Evolutionary conservation across 176 grass and related monocot species (phyloP).

Genomic region (Sorghum bicolor): Sorghum_bicolor_NCBIv3 NC_012875.2:57177501-57178000

Average conservation of each 20-base stretch:
- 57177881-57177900: not conserved
- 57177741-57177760: too few relatives aligned
- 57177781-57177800: not conserved
- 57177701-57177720: too few relatives aligned
- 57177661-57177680: too few relatives aligned
- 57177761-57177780: too few relatives aligned
- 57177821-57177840: not conserved
- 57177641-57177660: too few relatives aligned
- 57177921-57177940: not conserved
- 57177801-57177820: not conserved
- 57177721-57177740: too few relatives aligned
- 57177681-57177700: too few relatives aligned
- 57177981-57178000: too few relatives aligned
- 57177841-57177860: not conserved
- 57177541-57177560: not conserved
- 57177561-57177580: not conserved
- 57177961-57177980: too few relatives aligned
- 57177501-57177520: not conserved
- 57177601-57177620: not conserved
- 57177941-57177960: not conserved
- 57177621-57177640: too few relatives aligned
- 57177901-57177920: not conserved
- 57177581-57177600: not conserved
- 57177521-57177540: not conserved
- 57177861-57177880: not conserved